Conservation (phyloP, 73 alveolate species). For the Tetrahymena malaccensis region DNA sequence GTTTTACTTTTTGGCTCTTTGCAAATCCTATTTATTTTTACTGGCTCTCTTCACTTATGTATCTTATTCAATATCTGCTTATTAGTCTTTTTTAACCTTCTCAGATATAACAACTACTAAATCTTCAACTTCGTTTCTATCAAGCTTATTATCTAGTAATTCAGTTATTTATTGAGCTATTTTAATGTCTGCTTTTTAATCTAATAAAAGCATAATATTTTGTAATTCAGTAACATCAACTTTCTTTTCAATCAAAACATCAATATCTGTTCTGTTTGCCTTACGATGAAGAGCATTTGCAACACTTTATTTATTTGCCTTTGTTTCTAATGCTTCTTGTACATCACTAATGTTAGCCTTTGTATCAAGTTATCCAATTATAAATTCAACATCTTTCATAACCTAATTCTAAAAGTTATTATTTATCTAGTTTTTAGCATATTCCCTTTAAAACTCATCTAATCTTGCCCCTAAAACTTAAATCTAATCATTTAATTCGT, state of each 20-base stretch:
- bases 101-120: not conserved
- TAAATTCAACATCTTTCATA: constrained; percentile 54
- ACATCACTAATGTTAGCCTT: constrained; percentile 77
- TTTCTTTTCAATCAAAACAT: constrained; percentile 47
- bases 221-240: constrained; percentile 60
- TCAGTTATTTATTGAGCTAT: constrained; percentile 4
- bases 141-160: constrained; percentile 1
- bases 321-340: constrained; percentile 68
- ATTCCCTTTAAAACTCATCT: constrained; percentile 49
- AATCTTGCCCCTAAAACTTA: constrained; percentile 44
- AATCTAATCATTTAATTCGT: constrained; percentile 55
- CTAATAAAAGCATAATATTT: not conserved
- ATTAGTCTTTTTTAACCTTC: constrained; percentile 1
- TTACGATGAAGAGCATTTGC: constrained; percentile 86
- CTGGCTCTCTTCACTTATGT: constrained; percentile 7
- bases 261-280: constrained; percentile 83
- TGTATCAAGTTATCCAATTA: constrained; percentile 51
- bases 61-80: constrained; percentile 11
- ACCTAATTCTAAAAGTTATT: constrained; percentile 54
- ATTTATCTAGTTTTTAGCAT: constrained; percentile 43
- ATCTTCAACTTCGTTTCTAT: constrained; percentile 22
- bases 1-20: not conserved
- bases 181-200: constrained; percentile 9
- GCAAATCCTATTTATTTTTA: not conserved
- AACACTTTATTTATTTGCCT: constrained; percentile 85